Percentiles rank a stretch among this genome's conserved stretches.
These are phyloP conservation scores for Malania oleifera DNA, from an alignment of 164 flowering plant species.

Conservation along the genomic window DNA sequence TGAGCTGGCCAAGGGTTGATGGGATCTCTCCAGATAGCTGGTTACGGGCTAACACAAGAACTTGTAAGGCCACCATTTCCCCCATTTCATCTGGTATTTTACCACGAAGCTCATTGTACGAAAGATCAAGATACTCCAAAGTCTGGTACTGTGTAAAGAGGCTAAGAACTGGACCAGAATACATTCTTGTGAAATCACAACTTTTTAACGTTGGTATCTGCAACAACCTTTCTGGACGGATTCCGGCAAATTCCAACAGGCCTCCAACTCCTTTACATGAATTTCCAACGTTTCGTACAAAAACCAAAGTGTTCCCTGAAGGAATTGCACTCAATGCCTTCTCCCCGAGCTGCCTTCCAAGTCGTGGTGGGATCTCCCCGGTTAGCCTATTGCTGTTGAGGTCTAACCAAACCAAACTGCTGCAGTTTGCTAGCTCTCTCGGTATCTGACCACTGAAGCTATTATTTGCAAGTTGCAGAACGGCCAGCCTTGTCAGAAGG, in stretches of 20 bases:
- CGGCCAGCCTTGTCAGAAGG: conserved; percentile 54
- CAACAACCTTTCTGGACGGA: conserved; percentile 67
- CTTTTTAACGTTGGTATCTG: conserved; percentile 66
- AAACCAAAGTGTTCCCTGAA: conserved; percentile 70
- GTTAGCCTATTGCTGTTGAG: conserved; percentile 63
- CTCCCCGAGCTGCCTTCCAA: conserved; percentile 69
- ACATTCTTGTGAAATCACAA: conserved; percentile 74
- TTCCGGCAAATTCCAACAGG: conserved; percentile 79
- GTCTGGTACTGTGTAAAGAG: conserved; percentile 70
- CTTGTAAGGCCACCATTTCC: conserved; percentile 69
- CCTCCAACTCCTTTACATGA: conserved; percentile 92
- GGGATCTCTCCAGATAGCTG: conserved; percentile 86
- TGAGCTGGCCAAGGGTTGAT: conserved; percentile 50
- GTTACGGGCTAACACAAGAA: conserved; percentile 67
- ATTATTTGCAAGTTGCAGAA: conserved; percentile 79
- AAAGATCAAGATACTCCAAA: conserved; percentile 80
- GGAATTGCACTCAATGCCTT: conserved; percentile 62
- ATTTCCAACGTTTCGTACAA: conserved; percentile 78
- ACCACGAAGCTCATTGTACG: conserved; percentile 74
- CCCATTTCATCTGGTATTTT: conserved; percentile 80
- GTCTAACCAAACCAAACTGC: conserved; percentile 85
- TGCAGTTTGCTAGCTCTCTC: conserved; percentile 61
- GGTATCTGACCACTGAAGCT: conserved; percentile 71
- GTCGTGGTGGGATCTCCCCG: conserved; percentile 69
- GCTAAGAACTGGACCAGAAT: conserved; percentile 77